These are phyloP conservation scores for Haplosporangium sp. DNA, from an alignment of 371 early-diverging fungal genomes.

Conservation along the genomic window DNA sequence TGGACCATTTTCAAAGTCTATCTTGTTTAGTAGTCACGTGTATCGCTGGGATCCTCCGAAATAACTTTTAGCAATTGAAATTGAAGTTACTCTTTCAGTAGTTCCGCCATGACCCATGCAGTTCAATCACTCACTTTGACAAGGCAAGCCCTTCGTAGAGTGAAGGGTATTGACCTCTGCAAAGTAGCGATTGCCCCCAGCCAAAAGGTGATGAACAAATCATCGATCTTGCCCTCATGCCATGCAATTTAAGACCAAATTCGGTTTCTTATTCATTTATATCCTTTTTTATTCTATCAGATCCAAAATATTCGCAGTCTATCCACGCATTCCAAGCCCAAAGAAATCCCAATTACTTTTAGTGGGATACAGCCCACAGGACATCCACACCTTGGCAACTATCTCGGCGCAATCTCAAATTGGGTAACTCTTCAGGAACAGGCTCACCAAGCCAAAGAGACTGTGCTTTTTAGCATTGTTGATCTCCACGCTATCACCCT, in stretches of 20 bases:
- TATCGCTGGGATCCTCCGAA: not conserved
- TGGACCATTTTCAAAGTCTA: not conserved
- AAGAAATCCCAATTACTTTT: constrained; percentile 60
- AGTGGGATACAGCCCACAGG: constrained; percentile 97
- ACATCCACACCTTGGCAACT: constrained; percentile 94
- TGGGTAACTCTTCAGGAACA: constrained; percentile 86
- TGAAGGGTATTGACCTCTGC: not conserved
- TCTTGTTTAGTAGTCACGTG: not conserved
- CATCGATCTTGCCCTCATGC: not conserved
- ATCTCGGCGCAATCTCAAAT: constrained; percentile 89
- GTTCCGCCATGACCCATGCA: not conserved
- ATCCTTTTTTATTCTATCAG: not conserved
- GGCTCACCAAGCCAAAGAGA: constrained; percentile 49
- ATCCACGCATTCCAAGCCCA: constrained; percentile 14
- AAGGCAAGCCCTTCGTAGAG: not conserved
- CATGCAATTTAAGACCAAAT: not conserved
- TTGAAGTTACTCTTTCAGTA: not conserved
- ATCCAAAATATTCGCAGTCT: not conserved
- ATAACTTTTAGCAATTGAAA: not conserved
- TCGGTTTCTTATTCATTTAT: not conserved
- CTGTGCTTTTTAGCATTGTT: constrained; percentile 80
- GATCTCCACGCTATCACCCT: constrained; percentile 94
- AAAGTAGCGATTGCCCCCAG: not conserved
- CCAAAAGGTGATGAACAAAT: not conserved
- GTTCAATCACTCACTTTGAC: not conserved